Evolutionary conservation across 495 filamentous ascomycete genomes (phyloP).

Genomic region (Aspergillus homomorphus): DNA sequence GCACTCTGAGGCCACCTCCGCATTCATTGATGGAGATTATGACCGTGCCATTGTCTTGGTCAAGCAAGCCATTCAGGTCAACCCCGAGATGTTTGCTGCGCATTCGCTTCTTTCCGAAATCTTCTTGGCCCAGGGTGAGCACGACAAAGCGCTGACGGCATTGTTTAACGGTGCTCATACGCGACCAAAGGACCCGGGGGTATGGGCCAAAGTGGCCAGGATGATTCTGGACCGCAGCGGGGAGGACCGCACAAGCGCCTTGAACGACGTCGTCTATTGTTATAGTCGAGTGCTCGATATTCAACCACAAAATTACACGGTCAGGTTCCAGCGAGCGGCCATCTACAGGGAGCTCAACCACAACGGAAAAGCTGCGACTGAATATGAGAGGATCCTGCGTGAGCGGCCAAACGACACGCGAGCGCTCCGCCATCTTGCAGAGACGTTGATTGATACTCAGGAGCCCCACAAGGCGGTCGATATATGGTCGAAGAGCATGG

Average conservation of each 20-base stretch:
- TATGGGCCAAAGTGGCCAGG: slow-evolving; percentile 67
- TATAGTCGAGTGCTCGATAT: slow-evolving; percentile 66
- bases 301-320: slow-evolving; percentile 54
- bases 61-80: slow-evolving; percentile 69
- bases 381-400: slow-evolving; percentile 63
- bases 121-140: slow-evolving; percentile 63
- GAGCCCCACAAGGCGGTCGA: slow-evolving; percentile 55
- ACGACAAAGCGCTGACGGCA: slow-evolving; percentile 63
- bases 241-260: slow-evolving; percentile 45
- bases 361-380: slow-evolving; percentile 51
- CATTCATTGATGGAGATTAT: slow-evolving; percentile 65
- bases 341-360: slow-evolving; percentile 57
- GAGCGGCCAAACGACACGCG: slow-evolving; percentile 56
- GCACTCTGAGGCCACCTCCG: slow-evolving; percentile 65
- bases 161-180: slow-evolving; percentile 70
- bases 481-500: slow-evolving; percentile 61
- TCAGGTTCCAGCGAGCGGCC: slow-evolving; percentile 59
- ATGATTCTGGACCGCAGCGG: slow-evolving; percentile 62
- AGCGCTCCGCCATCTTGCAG: slow-evolving; percentile 61
- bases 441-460: slow-evolving; percentile 58
- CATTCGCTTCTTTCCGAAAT: slow-evolving; percentile 75
- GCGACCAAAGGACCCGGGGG: slow-evolving; percentile 59
- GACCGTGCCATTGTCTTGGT: slow-evolving; percentile 60
- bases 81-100: slow-evolving; percentile 78
- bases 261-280: slow-evolving; percentile 62